Percentiles rank a stretch among this genome's conserved stretches.
Evolutionary conservation across 345 rosid genomes (phyloP).

Genomic region (Iberis pinnata): DNA sequence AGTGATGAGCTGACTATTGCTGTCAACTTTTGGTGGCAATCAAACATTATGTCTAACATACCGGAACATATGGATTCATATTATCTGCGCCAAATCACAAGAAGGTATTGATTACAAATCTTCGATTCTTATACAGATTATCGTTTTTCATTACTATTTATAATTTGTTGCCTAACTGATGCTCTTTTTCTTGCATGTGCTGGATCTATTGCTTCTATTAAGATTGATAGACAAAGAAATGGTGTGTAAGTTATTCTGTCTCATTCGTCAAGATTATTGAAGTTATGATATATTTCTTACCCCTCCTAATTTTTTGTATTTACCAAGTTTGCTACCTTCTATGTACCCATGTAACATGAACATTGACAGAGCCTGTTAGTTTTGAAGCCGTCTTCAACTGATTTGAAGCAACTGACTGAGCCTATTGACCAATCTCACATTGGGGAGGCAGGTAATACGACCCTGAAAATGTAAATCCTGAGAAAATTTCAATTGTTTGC

Average conservation of each 20-base stretch:
- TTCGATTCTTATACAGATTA: not conserved
- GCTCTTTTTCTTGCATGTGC: constrained; percentile 22
- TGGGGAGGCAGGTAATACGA: constrained; percentile 27
- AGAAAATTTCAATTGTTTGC: constrained; percentile 4
- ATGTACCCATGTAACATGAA: constrained; percentile 12
- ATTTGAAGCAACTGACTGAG: constrained; percentile 11
- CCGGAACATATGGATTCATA: constrained; percentile 81
- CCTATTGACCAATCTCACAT: constrained; percentile 19
- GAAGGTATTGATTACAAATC: constrained; percentile 41
- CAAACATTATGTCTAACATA: constrained; percentile 54
- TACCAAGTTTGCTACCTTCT: constrained; percentile 8
- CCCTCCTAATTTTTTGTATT: constrained; percentile 7
- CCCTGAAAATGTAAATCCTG: constrained; percentile 1
- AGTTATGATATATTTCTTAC: constrained; percentile 14
- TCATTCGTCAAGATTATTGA: constrained; percentile 11
- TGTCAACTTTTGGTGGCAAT: constrained; percentile 89
- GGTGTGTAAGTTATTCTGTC: constrained; percentile 45
- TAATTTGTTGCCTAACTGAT: constrained; percentile 24
- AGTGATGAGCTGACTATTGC: constrained; percentile 75
- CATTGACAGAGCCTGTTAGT: constrained; percentile 27
- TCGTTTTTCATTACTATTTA: constrained; percentile 9
- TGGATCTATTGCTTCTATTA: constrained; percentile 18
- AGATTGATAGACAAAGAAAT: constrained; percentile 80
- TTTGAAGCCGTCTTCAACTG: constrained; percentile 14
- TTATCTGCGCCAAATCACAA: constrained; percentile 67